Conservation (phyloP, 441 rosid species). For the Metrosideros polymorpha region DNA sequence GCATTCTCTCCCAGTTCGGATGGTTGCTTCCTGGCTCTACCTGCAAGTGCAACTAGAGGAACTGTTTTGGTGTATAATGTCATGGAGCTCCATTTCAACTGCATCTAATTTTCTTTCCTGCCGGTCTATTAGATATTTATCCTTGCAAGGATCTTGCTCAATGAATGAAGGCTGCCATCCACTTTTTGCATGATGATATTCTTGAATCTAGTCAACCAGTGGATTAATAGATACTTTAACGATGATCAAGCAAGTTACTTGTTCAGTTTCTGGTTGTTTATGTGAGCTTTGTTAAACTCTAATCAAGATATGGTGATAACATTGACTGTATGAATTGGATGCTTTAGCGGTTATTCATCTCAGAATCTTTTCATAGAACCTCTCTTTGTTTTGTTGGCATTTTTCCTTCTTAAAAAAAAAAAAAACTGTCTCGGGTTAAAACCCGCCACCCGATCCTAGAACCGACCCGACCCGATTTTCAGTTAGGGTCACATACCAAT, state of each 20-base stretch:
- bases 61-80: slow-evolving; percentile 79
- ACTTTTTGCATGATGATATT: background rate
- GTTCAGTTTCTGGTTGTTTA: background rate
- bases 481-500: too few relatives aligned
- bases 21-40: slow-evolving; percentile 90
- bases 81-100: slow-evolving; percentile 38
- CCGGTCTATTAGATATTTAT: background rate
- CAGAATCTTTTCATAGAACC: too few relatives aligned
- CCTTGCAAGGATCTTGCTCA: background rate
- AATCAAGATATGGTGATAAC: too few relatives aligned
- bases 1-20: slow-evolving; percentile 79
- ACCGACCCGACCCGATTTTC: too few relatives aligned
- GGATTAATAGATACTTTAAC: background rate
- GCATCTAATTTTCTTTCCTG: background rate
- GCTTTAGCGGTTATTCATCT: too few relatives aligned
- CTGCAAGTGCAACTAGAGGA: slow-evolving; percentile 76
- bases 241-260: background rate
- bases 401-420: too few relatives aligned
- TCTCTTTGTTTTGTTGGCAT: too few relatives aligned
- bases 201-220: background rate
- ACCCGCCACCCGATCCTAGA: too few relatives aligned
- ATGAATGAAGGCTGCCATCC: background rate
- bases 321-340: too few relatives aligned
- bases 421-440: too few relatives aligned
- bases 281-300: background rate